phyloP scores from a whole-genome alignment of 192 early-diverging fungal genomes.

The Umbelopsis isabellina region DNA sequence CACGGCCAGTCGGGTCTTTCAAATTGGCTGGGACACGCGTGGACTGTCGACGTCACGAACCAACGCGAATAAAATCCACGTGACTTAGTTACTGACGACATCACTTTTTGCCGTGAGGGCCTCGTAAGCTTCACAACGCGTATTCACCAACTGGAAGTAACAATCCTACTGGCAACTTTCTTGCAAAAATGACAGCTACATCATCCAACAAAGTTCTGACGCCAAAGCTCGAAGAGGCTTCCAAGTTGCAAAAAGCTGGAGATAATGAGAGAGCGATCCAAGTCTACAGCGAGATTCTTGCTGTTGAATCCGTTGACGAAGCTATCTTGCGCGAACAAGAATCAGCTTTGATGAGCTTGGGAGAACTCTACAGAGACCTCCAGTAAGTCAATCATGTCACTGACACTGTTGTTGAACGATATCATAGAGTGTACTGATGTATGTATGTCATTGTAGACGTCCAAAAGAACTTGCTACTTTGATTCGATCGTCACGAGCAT shows the following conservation, averaged over 20 bases:
- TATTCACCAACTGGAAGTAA: not conserved
- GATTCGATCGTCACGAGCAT: constrained; percentile 76
- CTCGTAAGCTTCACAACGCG: constrained; percentile 19
- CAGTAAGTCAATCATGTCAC: constrained; percentile 45
- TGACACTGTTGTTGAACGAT: not conserved
- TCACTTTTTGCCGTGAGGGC: not conserved
- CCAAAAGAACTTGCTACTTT: constrained; percentile 78
- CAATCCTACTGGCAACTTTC: not conserved
- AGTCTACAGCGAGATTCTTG: constrained; percentile 64
- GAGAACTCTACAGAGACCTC: constrained; percentile 70
- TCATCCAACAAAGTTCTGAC: constrained; percentile 8
- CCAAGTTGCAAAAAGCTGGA: constrained; percentile 61
- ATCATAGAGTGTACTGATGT: constrained; percentile 37
- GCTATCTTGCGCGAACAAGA: constrained; percentile 67
- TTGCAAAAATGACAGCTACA: constrained; percentile 1
- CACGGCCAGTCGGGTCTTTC: not conserved
- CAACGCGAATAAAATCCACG: constrained; percentile 1
- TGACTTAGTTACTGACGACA: constrained; percentile 13
- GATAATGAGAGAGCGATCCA: constrained; percentile 64
- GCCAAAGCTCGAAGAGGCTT: constrained; percentile 47
- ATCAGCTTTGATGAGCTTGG: constrained; percentile 70
- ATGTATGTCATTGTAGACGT: constrained; percentile 52
- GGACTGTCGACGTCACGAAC: constrained; percentile 14
- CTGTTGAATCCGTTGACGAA: constrained; percentile 42
- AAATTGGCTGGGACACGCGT: constrained; percentile 3